Conservation (phyloP, 2,329 filamentous ascomycete genomes). For the Epichloe scottii region DNA sequence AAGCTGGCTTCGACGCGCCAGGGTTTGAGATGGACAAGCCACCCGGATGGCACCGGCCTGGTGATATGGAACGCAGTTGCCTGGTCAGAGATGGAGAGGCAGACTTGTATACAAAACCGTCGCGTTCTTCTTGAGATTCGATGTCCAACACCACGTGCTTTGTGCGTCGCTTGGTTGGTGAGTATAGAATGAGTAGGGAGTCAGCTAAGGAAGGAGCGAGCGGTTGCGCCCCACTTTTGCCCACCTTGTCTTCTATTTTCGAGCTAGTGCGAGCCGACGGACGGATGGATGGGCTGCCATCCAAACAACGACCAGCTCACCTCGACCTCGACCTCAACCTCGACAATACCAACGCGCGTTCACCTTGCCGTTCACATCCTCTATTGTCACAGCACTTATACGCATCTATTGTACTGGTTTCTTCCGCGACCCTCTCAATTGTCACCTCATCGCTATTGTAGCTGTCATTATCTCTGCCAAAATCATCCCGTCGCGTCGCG, state of each 20-base stretch:
- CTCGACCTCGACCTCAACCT: not conserved
- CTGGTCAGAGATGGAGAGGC: too few relatives aligned
- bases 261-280: not conserved
- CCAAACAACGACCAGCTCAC: not conserved
- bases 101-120: too few relatives aligned
- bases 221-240: not conserved
- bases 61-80: too few relatives aligned
- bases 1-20: constrained; percentile 5
- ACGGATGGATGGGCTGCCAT: not conserved
- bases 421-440: not conserved
- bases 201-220: not conserved
- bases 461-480: not conserved
- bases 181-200: not conserved
- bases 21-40: too few relatives aligned
- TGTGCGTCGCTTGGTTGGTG: not conserved
- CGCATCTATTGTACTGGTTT: not conserved
- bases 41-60: too few relatives aligned
- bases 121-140: too few relatives aligned
- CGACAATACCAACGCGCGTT: not conserved
- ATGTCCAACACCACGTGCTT: not conserved
- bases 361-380: not conserved
- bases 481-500: not conserved
- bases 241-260: not conserved
- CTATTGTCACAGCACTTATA: not conserved
- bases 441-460: not conserved